Evolutionary conservation across 495 filamentous ascomycete species (phyloP).

Genomic region (Hypomontagnella submonticulosa): DNA sequence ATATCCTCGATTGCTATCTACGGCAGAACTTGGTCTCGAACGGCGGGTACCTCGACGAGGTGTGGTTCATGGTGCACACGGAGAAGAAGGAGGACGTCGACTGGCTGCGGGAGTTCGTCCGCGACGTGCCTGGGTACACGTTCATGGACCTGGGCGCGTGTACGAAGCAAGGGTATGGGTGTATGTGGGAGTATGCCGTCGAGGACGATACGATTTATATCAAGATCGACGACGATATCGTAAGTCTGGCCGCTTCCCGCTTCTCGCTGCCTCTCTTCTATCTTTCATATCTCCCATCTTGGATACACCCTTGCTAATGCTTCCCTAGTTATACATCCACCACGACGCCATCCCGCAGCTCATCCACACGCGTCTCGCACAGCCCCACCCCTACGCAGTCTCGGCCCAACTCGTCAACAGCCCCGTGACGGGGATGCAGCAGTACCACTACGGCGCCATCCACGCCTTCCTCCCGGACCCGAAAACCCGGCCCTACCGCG

Average conservation of each 20-base stretch:
- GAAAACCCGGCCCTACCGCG: conserved; percentile 26
- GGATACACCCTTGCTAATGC: too few species aligned
- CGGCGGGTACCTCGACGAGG: conserved; percentile 64
- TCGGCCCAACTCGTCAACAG: conserved; percentile 66
- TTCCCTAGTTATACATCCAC: conserved; percentile 58
- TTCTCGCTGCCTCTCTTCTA: too few species aligned
- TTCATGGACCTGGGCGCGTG: conserved; percentile 43
- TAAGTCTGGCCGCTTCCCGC: conserved; percentile 33
- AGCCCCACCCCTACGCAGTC: conserved; percentile 59
- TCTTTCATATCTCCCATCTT: too few species aligned
- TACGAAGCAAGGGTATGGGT: conserved; percentile 46
- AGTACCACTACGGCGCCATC: conserved; percentile 58
- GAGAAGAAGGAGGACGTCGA: conserved; percentile 57
- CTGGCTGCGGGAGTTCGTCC: conserved; percentile 56
- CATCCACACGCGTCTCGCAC: conserved; percentile 62
- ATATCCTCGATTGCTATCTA: conserved; percentile 66
- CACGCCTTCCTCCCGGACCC: conserved; percentile 60
- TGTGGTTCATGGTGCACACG: conserved; percentile 65
- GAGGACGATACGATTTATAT: conserved; percentile 60
- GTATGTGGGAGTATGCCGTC: conserved; percentile 49
- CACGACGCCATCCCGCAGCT: conserved; percentile 64
- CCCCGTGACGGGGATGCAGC: conserved; percentile 59
- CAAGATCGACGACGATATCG: conserved; percentile 67
- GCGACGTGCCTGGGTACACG: conserved; percentile 41
- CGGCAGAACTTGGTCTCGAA: conserved; percentile 67